Base-by-base conservation (phyloP, 768 basidiomycete genomes). In the Cubamyces sp. region DNA sequence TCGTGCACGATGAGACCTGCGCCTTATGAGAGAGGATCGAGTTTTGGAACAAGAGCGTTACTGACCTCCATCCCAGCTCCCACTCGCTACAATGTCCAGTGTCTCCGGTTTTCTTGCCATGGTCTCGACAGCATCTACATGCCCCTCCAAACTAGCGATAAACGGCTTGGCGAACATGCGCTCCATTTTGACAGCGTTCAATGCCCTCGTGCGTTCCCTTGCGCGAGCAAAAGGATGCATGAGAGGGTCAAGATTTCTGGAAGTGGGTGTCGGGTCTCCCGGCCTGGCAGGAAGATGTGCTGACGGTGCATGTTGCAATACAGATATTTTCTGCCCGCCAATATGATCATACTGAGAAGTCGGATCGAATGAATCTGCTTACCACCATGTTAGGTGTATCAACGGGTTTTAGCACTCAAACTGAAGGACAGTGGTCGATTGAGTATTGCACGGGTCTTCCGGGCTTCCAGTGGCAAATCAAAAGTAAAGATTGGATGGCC, bases 111-210 rank as follows among this genome's bases (percentile, higher is more conserved):
- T 88, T 67, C 84, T 87, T 16, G 84, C 83, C 61, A 98, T 77
- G 19, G 87, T 85, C 75, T 97, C 96, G n/a, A 98, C 88, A 18
- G 94, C 94, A 72, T 98, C 96, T 41, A 91, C 81, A 74, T 98
- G 97, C 1, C 97, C 97, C 62, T 97, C 96, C 51, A 99, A 73
- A 54, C 86, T 83, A 40, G 85, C 92, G 16, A 99, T 81, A 69
- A 98, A 98, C 0, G 97, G 97, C 69, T 97, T 98, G n/a, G 97
- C 88, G 71, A 98, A 98, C 78, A 99, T 93, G 61, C 92, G 81
- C 54, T 98, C 96, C 83, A 99, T 92, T 78, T 99, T 99, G 15
- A 90, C 91, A 2, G 97, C 97, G 65, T 95, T 96, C 48, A 98
- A 73, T 2, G 97, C 97, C 61, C 97, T 87, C 19, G 87, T 95